Percentiles rank a stretch among this genome's conserved stretches.
Evolutionary conservation across 257 asterid genomes (phyloP).

Genomic region (Gentiana macrophylla): DNA sequence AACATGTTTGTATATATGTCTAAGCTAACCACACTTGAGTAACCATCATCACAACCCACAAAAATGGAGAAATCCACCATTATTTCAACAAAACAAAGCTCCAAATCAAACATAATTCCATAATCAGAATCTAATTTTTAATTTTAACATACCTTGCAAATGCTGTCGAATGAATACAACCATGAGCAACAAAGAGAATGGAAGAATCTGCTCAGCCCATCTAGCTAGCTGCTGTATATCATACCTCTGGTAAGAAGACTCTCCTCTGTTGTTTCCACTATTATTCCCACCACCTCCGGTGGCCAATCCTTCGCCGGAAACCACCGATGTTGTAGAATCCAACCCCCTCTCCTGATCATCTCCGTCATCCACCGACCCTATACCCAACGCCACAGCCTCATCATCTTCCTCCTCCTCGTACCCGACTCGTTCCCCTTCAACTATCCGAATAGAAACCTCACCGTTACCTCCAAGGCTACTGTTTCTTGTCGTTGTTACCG

Average conservation of each 20-base stretch:
- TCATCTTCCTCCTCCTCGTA: constrained; percentile 26
- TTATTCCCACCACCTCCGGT: constrained; percentile 11
- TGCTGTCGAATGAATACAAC: constrained; percentile 90
- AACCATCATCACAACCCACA: neutral
- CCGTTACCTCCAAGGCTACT: constrained; percentile 23
- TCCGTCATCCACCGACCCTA: constrained; percentile 11
- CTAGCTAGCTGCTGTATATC: constrained; percentile 79
- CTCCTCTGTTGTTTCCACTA: constrained; percentile 14
- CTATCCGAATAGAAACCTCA: constrained; percentile 76
- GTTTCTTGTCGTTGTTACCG: constrained; percentile 10
- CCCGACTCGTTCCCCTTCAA: constrained; percentile 26
- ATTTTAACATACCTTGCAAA: constrained; percentile 57
- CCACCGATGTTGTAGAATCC: constrained; percentile 9
- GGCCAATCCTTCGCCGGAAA: constrained; percentile 6
- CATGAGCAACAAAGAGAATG: constrained; percentile 67
- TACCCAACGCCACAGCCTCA: constrained; percentile 6
- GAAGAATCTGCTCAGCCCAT: constrained; percentile 90
- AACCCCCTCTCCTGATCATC: constrained; percentile 10
- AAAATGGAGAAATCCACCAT: neutral
- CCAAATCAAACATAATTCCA: constrained; percentile 1
- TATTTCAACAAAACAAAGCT: neutral
- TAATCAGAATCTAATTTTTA: neutral
- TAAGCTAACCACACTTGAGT: too few species aligned
- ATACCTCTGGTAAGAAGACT: constrained; percentile 54
- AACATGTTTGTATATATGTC: too few species aligned